A percentile compares a stretch with the other conserved stretches of the same genome.
phyloP scores from a whole-genome alignment of 768 basidiomycete genomes.

The Cantharellus anzutake region DNA sequence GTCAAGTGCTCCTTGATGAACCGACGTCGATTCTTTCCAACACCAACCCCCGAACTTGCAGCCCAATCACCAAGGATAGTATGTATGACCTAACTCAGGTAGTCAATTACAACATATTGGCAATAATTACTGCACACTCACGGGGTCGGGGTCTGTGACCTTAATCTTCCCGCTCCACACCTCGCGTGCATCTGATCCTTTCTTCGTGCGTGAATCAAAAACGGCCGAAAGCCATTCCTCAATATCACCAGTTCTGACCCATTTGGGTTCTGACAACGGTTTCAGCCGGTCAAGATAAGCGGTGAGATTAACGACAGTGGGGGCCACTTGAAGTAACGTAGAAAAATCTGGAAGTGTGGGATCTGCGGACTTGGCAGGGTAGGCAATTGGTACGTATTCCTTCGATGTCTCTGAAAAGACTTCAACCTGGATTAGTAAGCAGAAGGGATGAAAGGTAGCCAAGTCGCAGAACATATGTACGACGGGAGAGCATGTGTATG shows the following conservation, averaged over 20 bases:
- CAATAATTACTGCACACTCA: slow-evolving; percentile 23
- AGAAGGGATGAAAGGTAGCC: neutral
- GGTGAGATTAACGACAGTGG: slow-evolving; percentile 33
- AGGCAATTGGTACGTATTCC: slow-evolving; percentile 43
- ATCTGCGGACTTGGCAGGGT: slow-evolving; percentile 22
- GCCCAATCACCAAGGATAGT: slow-evolving; percentile 85
- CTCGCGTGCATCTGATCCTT: slow-evolving; percentile 8
- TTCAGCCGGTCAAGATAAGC: slow-evolving; percentile 72
- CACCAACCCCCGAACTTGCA: slow-evolving; percentile 60
- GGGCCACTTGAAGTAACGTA: slow-evolving; percentile 8
- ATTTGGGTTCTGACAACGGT: slow-evolving; percentile 88
- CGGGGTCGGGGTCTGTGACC: slow-evolving; percentile 87
- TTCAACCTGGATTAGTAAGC: slow-evolving; percentile 36
- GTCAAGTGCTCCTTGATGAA: slow-evolving; percentile 82
- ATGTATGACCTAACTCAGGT: slow-evolving; percentile 38
- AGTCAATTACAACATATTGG: neutral
- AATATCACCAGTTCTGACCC: slow-evolving; percentile 88
- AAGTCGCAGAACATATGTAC: neutral
- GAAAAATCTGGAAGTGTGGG: slow-evolving; percentile 52
- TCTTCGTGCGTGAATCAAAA: slow-evolving; percentile 30
- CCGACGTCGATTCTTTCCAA: slow-evolving; percentile 54
- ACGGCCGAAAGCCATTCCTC: slow-evolving; percentile 86
- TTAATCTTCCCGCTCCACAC: slow-evolving; percentile 83
- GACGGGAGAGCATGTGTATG: no score
- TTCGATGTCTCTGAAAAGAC: slow-evolving; percentile 50